These are phyloP conservation scores for Allium sativum DNA, from an alignment of 106 monocot genomes.

Conservation along the genomic window DNA sequence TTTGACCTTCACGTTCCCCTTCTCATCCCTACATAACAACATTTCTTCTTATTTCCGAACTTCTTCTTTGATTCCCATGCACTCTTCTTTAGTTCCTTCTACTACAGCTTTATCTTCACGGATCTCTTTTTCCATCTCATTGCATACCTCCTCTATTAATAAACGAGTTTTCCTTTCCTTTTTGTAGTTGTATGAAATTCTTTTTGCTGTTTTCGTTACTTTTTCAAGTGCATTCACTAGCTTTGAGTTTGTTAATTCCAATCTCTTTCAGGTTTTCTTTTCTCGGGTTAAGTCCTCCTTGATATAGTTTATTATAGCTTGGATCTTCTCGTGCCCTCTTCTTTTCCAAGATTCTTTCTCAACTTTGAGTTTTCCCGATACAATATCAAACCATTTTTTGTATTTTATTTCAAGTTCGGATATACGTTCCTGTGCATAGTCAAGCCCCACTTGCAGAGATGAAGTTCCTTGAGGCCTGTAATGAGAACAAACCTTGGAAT, in stretches of 20 bases:
- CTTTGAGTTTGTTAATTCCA: conserved; percentile 61
- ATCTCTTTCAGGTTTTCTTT: conserved; percentile 51
- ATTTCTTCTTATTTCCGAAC: conserved; percentile 86
- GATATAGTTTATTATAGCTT: conserved; percentile 52
- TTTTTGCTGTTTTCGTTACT: conserved; percentile 52
- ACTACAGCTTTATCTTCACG: conserved; percentile 77
- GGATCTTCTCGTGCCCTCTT: conserved; percentile 59
- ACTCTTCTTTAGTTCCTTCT: conserved; percentile 64
- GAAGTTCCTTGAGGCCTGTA: conserved; percentile 46
- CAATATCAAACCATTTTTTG: conserved; percentile 71
- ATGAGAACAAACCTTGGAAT: conserved; percentile 42
- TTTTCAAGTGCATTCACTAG: conserved; percentile 63
- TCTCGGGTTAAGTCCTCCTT: conserved; percentile 66
- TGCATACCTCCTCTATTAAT: conserved; percentile 84
- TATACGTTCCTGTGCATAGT: conserved; percentile 37
- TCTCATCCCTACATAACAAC: too few relatives aligned
- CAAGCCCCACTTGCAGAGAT: conserved; percentile 50
- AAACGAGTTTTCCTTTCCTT: conserved; percentile 79
- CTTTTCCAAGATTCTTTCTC: conserved; percentile 59
- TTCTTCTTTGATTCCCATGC: conserved; percentile 58
- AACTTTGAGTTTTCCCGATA: conserved; percentile 54
- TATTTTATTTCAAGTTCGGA: conserved; percentile 59
- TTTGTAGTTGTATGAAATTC: conserved; percentile 64
- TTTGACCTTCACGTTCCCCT: too few relatives aligned
- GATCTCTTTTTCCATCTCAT: conserved; percentile 90